These are phyloP conservation scores for Stentor coeruleus DNA, from an alignment of 73 alveolate genomes.

Conservation along the genomic window DNA sequence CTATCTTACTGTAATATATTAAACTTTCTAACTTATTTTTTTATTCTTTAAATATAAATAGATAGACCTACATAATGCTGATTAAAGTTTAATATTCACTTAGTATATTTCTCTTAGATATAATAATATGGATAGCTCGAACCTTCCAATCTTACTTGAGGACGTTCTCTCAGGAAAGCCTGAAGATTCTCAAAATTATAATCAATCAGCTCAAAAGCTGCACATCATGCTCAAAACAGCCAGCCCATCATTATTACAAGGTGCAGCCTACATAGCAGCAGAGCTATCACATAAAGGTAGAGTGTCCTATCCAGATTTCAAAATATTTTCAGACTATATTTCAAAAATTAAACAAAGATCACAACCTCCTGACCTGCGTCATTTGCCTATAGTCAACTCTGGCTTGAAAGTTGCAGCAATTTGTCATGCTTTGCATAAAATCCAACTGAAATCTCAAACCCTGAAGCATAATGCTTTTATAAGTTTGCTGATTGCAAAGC, in stretches of 20 bases:
- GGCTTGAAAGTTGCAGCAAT: slow-evolving; percentile 2
- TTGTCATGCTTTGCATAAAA: slow-evolving; percentile 7
- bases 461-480: background rate
- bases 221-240: background rate
- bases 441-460: background rate
- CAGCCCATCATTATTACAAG: background rate
- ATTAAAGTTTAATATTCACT: too few relatives aligned
- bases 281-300: background rate
- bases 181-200: background rate
- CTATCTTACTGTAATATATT: too few relatives aligned
- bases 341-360: background rate
- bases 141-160: slow-evolving; percentile 3
- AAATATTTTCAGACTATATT: background rate
- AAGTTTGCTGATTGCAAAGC: background rate
- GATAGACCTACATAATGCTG: too few relatives aligned
- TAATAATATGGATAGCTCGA: slow-evolving; percentile 8
- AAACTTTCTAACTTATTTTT: too few relatives aligned
- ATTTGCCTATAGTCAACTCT: background rate
- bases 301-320: background rate
- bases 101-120: too few relatives aligned
- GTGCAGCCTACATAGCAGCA: background rate
- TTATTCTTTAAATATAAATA: too few relatives aligned
- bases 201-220: background rate
- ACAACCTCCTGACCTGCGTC: background rate
- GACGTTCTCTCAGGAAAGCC: slow-evolving; percentile 23